Conservation (phyloP, 179 eudicot species). For the Camellia oleifera region DNA sequence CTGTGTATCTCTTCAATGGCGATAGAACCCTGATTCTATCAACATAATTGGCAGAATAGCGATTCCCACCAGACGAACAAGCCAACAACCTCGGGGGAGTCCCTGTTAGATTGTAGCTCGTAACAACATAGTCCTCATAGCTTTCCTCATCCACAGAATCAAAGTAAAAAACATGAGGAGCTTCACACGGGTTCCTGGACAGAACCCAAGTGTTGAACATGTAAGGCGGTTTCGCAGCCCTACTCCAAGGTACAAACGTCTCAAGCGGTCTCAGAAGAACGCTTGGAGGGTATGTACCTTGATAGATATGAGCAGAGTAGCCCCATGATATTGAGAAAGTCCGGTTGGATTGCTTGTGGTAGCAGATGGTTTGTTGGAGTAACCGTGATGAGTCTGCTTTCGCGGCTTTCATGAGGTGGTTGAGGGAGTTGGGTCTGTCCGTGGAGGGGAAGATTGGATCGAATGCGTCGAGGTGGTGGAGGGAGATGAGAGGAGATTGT, state of each 20-base stretch:
- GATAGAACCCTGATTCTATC: slow-evolving; percentile 37
- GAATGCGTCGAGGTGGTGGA: slow-evolving; percentile 55
- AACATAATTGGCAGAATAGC: slow-evolving; percentile 17
- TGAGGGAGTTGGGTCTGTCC: slow-evolving; percentile 32
- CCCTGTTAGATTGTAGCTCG: slow-evolving; percentile 32
- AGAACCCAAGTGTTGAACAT: slow-evolving; percentile 42
- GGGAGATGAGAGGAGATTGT: slow-evolving; percentile 49
- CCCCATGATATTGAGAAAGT: slow-evolving; percentile 62
- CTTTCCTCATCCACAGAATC: slow-evolving; percentile 24
- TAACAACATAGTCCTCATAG: slow-evolving; percentile 19
- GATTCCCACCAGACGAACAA: slow-evolving; percentile 17
- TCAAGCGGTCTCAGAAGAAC: slow-evolving; percentile 37
- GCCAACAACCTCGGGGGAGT: not conserved
- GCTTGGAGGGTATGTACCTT: slow-evolving; percentile 36
- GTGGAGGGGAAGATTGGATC: slow-evolving; percentile 55
- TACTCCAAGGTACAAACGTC: slow-evolving; percentile 47
- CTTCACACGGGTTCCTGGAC: slow-evolving; percentile 37
- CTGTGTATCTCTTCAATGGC: slow-evolving; percentile 30
- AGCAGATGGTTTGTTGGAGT: slow-evolving; percentile 59
- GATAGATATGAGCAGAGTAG: slow-evolving; percentile 41
- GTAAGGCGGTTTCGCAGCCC: slow-evolving; percentile 25
- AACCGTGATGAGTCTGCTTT: slow-evolving; percentile 43
- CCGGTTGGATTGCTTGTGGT: slow-evolving; percentile 31
- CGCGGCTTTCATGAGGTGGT: slow-evolving; percentile 53
- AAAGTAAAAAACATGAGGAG: slow-evolving; percentile 48